Evolutionary conservation across 345 rosid species (phyloP).

Genomic region (Anastatica hierochuntica): DNA sequence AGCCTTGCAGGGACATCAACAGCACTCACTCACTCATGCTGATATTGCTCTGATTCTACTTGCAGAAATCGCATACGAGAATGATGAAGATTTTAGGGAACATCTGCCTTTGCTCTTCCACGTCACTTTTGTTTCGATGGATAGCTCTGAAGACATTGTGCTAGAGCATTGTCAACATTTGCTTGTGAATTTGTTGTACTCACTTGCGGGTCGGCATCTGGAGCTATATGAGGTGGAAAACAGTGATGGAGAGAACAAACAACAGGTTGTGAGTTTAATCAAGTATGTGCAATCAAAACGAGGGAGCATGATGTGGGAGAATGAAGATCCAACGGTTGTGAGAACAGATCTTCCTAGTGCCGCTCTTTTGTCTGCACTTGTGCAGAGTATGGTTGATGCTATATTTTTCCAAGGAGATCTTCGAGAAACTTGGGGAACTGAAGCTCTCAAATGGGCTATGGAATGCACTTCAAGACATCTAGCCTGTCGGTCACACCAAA

Average conservation of each 20-base stretch:
- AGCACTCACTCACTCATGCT: conserved; percentile 94
- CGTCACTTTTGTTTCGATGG: conserved; percentile 99
- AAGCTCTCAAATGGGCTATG: conserved; percentile 99
- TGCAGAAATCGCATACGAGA: conserved; percentile 96
- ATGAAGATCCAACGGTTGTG: conserved; percentile 83
- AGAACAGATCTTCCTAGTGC: conserved; percentile 94
- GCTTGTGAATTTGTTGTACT: conserved; percentile 90
- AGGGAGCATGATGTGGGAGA: conserved; percentile 99
- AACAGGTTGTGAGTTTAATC: conserved; percentile 91
- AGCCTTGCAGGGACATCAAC: conserved; percentile 98
- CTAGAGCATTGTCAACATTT: conserved; percentile 97
- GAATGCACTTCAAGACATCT: conserved; percentile 98
- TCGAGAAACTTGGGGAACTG: conserved; percentile 96
- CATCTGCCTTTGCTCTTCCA: conserved; percentile 96
- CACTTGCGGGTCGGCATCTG: conserved; percentile 96
- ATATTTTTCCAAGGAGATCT: conserved; percentile 99
- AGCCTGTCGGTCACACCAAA: conserved; percentile 98
- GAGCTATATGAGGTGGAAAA: conserved; percentile 96
- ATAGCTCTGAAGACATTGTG: conserved; percentile 98
- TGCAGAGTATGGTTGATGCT: conserved; percentile 99
- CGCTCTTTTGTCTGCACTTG: conserved; percentile 88
- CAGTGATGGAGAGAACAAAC: conserved; percentile 92
- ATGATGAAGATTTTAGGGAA: conserved; percentile 97
- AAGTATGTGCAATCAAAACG: conserved; percentile 98
- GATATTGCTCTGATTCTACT: conserved; percentile 94